phyloP scores from a whole-genome alignment of 2,329 filamentous ascomycete genomes.

The Orbilia javanica region DNA sequence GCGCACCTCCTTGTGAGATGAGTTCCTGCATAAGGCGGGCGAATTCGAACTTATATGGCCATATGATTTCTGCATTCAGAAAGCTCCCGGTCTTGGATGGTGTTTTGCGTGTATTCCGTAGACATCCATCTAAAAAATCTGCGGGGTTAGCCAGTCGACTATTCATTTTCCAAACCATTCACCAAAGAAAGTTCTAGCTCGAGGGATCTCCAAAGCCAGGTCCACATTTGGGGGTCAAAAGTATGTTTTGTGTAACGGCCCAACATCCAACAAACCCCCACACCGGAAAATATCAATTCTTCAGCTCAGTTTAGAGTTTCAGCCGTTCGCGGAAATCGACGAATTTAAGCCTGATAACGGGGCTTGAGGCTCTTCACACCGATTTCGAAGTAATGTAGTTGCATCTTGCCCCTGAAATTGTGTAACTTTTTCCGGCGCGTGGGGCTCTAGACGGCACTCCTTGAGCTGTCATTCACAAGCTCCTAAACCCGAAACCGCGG shows the following conservation, averaged over 20 bases:
- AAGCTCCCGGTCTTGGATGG: background rate
- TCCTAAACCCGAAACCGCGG: too few relatives aligned
- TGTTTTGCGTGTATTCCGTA: too few relatives aligned
- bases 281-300: background rate
- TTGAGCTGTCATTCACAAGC: too few relatives aligned
- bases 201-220: background rate
- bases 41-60: too few relatives aligned
- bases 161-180: too few relatives aligned
- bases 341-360: too few relatives aligned
- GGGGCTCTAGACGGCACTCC: too few relatives aligned
- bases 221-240: background rate
- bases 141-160: background rate
- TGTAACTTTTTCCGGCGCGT: too few relatives aligned
- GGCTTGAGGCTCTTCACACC: background rate
- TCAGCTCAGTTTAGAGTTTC: slow-evolving; percentile 1
- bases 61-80: background rate
- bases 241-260: background rate
- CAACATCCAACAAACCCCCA: slow-evolving; percentile 5
- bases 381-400: background rate
- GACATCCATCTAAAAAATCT: too few relatives aligned
- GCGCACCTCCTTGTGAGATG: slow-evolving; percentile 2
- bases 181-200: background rate
- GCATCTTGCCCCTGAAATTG: background rate
- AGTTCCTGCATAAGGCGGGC: slow-evolving; percentile 23
- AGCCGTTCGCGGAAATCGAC: slow-evolving; percentile 2